Percentiles rank a stretch among this genome's conserved stretches.
phyloP scores from a whole-genome alignment of 2,329 filamentous ascomycete genomes.

The Colletotrichum paranaense region DNA sequence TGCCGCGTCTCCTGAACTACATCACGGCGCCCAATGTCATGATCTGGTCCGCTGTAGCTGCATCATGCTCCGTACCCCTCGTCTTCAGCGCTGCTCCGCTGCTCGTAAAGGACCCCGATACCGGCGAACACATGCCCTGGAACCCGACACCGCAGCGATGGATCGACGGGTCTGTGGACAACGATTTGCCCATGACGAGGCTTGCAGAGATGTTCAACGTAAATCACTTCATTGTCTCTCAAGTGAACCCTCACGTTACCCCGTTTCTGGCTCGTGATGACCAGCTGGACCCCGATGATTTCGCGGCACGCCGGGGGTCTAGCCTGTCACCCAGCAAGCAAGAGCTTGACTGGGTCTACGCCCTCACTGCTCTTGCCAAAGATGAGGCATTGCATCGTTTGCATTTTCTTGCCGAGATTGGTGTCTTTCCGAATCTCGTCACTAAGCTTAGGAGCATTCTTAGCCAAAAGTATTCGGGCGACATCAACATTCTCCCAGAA shows the following conservation, averaged over 20 bases:
- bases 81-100: conserved; percentile 84
- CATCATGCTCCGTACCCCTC: conserved; percentile 91
- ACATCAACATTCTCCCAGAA: conserved; percentile 92
- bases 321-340: conserved; percentile 45
- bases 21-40: conserved; percentile 93
- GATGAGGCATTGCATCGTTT: conserved; percentile 85
- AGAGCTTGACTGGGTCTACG: conserved; percentile 70
- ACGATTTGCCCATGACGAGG: conserved; percentile 90
- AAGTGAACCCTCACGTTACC: conserved; percentile 94
- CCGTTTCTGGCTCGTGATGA: conserved; percentile 86
- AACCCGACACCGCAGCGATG: conserved; percentile 86
- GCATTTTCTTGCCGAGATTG: conserved; percentile 82
- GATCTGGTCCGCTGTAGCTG: conserved; percentile 96
- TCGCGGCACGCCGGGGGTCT: conserved; percentile 36
- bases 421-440: conserved; percentile 81
- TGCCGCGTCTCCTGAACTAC: conserved; percentile 90
- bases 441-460: conserved; percentile 85
- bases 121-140: conserved; percentile 83
- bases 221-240: conserved; percentile 97
- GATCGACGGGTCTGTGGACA: conserved; percentile 96
- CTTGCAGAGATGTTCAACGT: conserved; percentile 97
- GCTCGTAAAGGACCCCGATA: conserved; percentile 85
- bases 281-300: conserved; percentile 54
- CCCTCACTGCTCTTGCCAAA: conserved; percentile 78
- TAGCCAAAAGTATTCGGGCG: conserved; percentile 91